Conservation (phyloP, 2,329 filamentous ascomycete genomes). For the Fusarium sp. region DNA sequence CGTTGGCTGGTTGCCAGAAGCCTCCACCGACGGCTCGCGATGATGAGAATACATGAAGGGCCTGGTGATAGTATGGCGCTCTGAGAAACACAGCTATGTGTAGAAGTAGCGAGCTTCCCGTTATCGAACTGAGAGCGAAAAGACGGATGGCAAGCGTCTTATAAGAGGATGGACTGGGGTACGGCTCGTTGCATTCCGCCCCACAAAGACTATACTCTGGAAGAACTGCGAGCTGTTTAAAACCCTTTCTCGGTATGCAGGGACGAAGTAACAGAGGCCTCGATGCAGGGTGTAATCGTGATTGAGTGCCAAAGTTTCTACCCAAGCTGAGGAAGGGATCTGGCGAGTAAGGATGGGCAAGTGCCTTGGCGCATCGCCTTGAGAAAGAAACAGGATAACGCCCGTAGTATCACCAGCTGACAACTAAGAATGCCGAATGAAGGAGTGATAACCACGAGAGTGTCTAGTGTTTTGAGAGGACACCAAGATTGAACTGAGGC, state of each 20-base stretch:
- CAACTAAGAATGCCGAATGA: neutral
- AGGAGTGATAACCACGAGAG: neutral
- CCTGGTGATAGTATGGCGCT: neutral
- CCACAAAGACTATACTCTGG: neutral
- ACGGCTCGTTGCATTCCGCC: conserved; percentile 17
- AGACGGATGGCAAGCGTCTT: neutral
- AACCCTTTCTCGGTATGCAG: neutral
- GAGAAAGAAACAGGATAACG: neutral
- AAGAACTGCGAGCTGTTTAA: neutral
- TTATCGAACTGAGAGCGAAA: neutral
- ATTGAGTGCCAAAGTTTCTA: conserved; percentile 16
- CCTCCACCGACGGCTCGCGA: conserved; percentile 8
- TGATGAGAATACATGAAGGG: conserved; percentile 22
- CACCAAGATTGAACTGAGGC: conserved; percentile 8
- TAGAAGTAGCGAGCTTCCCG: neutral
- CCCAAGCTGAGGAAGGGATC: conserved; percentile 25
- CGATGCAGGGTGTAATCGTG: conserved; percentile 4
- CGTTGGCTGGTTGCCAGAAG: conserved; percentile 10
- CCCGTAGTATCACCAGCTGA: neutral
- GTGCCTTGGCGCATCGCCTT: conserved; percentile 17
- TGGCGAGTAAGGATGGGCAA: conserved; percentile 7
- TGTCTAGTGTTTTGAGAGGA: conserved; percentile 3
- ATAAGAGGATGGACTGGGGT: conserved; percentile 20
- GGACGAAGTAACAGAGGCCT: neutral
- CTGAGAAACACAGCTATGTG: neutral